phyloP scores from a whole-genome alignment of 108 stramenopile genomes.

The Bacterosira constricta region DNA sequence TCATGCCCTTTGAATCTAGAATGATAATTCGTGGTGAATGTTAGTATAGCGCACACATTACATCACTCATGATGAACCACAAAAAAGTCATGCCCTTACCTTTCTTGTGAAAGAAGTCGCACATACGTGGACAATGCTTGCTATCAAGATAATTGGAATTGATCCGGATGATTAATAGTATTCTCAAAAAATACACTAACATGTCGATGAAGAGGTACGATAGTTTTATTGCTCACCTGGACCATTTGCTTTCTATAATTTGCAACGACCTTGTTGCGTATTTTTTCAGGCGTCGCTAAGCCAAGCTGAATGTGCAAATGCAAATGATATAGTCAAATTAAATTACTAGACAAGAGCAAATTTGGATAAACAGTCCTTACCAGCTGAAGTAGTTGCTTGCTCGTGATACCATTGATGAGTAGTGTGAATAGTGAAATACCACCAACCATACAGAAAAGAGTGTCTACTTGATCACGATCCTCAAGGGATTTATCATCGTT shows the following conservation, averaged over 20 bases:
- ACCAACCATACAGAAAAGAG: constrained; percentile 6
- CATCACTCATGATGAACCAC: too few species aligned
- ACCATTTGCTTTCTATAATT: background rate
- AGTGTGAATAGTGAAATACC: constrained; percentile 23
- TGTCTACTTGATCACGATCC: background rate
- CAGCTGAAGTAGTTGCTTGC: background rate
- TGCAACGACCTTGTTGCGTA: background rate
- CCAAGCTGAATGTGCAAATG: background rate
- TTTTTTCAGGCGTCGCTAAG: background rate
- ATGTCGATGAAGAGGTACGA: too few species aligned
- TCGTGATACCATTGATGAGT: constrained; percentile 15
- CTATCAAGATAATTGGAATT: too few species aligned
- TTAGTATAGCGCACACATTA: too few species aligned
- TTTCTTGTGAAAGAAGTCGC: constrained; percentile 36
- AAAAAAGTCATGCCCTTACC: constrained; percentile 55
- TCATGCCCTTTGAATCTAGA: constrained; percentile 51
- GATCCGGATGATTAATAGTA: too few species aligned
- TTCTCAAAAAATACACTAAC: too few species aligned
- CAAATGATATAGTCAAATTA: too few species aligned
- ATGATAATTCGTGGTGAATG: too few species aligned
- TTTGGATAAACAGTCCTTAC: background rate
- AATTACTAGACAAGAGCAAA: too few species aligned
- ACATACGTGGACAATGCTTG: too few species aligned
- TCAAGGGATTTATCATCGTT: background rate
- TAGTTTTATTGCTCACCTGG: too few species aligned